Conservation (phyloP, 805 yeast genomes). For the Candida saitoana region DNA sequence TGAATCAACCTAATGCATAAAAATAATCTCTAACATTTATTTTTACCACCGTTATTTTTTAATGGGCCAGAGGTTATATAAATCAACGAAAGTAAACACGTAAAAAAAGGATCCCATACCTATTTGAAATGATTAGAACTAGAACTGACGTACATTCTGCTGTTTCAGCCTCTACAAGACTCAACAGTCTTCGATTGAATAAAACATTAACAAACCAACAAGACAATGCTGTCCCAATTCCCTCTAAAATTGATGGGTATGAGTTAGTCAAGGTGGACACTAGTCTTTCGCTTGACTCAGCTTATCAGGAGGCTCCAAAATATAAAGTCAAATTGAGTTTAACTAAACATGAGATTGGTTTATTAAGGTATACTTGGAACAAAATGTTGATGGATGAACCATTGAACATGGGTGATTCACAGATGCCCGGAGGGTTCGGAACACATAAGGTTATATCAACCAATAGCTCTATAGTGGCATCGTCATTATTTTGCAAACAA, state of each 20-base stretch:
- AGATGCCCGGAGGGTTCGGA: slow-evolving; percentile 32
- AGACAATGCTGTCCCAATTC: background rate
- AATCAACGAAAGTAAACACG: no score
- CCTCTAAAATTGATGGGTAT: slow-evolving; percentile 9
- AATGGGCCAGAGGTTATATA: no score
- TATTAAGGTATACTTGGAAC: slow-evolving; percentile 46
- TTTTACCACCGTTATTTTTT: no score
- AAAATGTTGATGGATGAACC: slow-evolving; percentile 39
- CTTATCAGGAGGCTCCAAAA: slow-evolving; percentile 7
- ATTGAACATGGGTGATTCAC: slow-evolving; percentile 7
- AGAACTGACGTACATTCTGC: background rate
- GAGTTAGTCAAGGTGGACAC: slow-evolving; percentile 14
- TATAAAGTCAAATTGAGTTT: slow-evolving; percentile 21
- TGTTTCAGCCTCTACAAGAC: background rate
- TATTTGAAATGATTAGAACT: background rate
- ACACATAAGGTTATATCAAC: slow-evolving; percentile 1
- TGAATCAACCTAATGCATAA: no score
- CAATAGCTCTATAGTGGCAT: slow-evolving; percentile 22
- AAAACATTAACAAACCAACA: background rate
- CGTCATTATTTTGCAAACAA: slow-evolving; percentile 68
- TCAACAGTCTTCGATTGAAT: background rate
- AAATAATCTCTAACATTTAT: no score
- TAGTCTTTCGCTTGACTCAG: slow-evolving; percentile 11
- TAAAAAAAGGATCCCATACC: no score
- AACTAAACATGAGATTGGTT: slow-evolving; percentile 37